Evolutionary conservation across 169 alveolate species (phyloP), one percentile per base, ranked within the genome.

Genomic region (Plasmodium ovale): DNA sequence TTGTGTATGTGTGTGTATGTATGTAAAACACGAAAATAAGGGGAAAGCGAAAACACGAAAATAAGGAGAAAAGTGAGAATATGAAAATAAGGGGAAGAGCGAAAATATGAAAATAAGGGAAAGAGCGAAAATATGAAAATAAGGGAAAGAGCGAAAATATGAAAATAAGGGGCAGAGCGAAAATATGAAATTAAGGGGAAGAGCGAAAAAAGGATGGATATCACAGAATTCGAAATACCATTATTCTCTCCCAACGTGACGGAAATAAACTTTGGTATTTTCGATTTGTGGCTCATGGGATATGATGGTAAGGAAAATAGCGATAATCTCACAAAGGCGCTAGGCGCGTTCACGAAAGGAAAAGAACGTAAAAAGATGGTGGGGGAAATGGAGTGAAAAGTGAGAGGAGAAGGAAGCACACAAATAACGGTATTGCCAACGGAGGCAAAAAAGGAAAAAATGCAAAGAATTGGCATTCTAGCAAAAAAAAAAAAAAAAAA

Each of bases 191-290:
- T 21, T 70, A 58, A 49, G 65, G 65, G 49, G 29, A 51, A 49
- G 47, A 69, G 44, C 19, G 49, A 53, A 53, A 53, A 72, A 59
- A 74, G 60, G 65, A 77, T 77, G 88, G 88, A 77, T 58, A 47
- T 47, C 39, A 59, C 68, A 12, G 88, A 62, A 27, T 60, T 60
- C 62, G 88, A 62, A 5, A 77, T 77, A 12, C 88, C 77, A 21
- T 42, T 77, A 44, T 77, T 77, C 62, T 77, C 88, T 1, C 88
- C 88, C 6, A 77, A 77, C 29, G 54, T 77, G n/a, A 77, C 88
- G 21, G 88, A 77, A 64, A 77, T 77, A 10, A 77, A 77, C 54
- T 77, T 60, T 19, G 74, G 67, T 12, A 77, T 77, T 39, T 77
- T 77, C 68, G 77, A 77, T 35, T 53, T 77, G 10, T 77, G 88